Evolutionary conservation across 352 stramenopile species (phyloP).

Genomic region (Globisporangium megalacanthum): DNA sequence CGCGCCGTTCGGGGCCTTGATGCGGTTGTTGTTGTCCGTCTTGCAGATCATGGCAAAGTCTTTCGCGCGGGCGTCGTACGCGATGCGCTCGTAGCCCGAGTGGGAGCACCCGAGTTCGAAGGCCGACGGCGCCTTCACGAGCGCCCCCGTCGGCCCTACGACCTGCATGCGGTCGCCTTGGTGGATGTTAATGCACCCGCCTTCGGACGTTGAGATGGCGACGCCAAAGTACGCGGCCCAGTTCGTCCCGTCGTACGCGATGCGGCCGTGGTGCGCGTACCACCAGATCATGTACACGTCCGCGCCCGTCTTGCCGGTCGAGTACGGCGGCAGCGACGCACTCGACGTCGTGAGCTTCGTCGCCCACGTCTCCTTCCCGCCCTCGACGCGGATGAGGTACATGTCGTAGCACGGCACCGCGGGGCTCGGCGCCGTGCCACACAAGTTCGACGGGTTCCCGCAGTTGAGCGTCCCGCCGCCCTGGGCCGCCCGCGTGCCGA

Average conservation of each 20-base stretch:
- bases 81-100: constrained; percentile 53
- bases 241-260: constrained; percentile 51
- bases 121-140: constrained; percentile 33
- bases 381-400: constrained; percentile 52
- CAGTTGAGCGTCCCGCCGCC: constrained; percentile 56
- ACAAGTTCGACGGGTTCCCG: constrained; percentile 49
- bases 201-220: constrained; percentile 47
- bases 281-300: constrained; percentile 70
- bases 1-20: constrained; percentile 52
- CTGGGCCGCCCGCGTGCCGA: constrained; percentile 40
- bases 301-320: constrained; percentile 27
- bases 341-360: constrained; percentile 55
- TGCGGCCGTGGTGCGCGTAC: constrained; percentile 60
- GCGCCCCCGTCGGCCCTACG: constrained; percentile 29
- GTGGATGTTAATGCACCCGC: constrained; percentile 65
- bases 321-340: constrained; percentile 44
- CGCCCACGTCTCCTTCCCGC: constrained; percentile 40
- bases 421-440: constrained; percentile 29
- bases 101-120: constrained; percentile 62
- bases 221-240: constrained; percentile 59
- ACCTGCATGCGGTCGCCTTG: constrained; percentile 67
- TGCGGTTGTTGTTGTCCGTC: constrained; percentile 69
- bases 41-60: constrained; percentile 53
- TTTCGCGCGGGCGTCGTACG: constrained; percentile 39
- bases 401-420: constrained; percentile 51